Evolutionary conservation across 768 basidiomycete genomes (phyloP).

Genomic region (Mycena capillaripes): DNA sequence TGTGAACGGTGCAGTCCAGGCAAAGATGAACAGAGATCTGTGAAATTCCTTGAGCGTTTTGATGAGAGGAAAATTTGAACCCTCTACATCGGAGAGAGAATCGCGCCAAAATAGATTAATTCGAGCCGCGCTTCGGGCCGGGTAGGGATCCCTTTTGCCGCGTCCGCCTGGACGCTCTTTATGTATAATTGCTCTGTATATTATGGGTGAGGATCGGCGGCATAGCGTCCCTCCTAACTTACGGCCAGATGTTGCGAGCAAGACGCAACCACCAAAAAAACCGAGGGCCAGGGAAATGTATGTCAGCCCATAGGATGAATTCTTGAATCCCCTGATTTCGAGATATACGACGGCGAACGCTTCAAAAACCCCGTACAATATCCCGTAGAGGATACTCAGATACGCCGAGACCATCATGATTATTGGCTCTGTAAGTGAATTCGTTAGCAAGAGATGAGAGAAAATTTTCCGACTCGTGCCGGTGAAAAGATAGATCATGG

Average conservation of each 20-base stretch:
- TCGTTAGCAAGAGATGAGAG: background rate
- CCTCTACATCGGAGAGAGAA: conserved; percentile 26
- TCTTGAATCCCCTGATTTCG: conserved; percentile 26
- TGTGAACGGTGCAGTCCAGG: conserved; percentile 34
- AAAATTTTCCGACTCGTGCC: background rate
- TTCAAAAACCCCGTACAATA: conserved; percentile 37
- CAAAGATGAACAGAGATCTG: conserved; percentile 37
- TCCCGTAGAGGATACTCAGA: conserved; percentile 34
- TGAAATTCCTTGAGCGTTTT: background rate
- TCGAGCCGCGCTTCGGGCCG: conserved; percentile 31
- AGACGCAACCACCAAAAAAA: conserved; percentile 8
- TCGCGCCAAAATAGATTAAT: conserved; percentile 29
- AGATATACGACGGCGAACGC: conserved; percentile 29
- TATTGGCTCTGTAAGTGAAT: background rate
- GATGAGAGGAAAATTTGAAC: background rate
- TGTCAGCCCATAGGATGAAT: conserved; percentile 30
- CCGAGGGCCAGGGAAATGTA: conserved; percentile 34
- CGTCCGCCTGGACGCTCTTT: background rate
- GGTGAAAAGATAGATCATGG: conserved; percentile 31
- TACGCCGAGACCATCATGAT: conserved; percentile 25
- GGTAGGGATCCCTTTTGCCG: conserved; percentile 10
- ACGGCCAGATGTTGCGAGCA: conserved; percentile 30
- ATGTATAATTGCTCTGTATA: conserved; percentile 27
- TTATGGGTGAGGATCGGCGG: background rate
- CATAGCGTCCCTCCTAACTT: background rate